Evolutionary conservation across 2,329 filamentous ascomycete species (phyloP), one percentile per base, ranked within the genome.

Genomic region (Cladophialophora exuberans): DNA sequence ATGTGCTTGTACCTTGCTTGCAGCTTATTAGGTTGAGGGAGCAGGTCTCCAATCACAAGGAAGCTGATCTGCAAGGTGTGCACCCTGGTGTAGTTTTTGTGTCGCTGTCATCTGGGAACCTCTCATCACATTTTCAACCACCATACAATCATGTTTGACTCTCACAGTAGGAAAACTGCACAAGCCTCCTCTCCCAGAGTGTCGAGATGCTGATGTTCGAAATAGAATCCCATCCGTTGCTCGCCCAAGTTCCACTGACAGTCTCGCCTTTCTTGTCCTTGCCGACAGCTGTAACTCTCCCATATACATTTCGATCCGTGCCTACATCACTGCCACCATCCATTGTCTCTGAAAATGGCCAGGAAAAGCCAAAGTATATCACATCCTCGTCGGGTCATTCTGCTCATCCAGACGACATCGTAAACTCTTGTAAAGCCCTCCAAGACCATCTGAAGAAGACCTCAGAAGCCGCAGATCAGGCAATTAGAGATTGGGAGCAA

Each of bases 181-280:
- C 22, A 22, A 28, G 11, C 9, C 17, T n/a, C 20, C 22, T 15
- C 10, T 13, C n/a, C n/a, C n/a, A 6, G 23, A 13, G 22, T 11
- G 7, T 50, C 25, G 9, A 38, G 42, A 41, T 20, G n/a, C 56
- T 59, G 44, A 59, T 43, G 22, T 6, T 46, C 17, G 44, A 31
- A n/a, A 31, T 60, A 90, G 88, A 83, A 62, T 85, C 90, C 13
- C 91, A 97, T 74, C 89, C 88, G 13, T 84, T 97, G 62, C 85
- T 99, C 42, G 89, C 92, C 63, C 94, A 99, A 75, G 85, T 97
- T 35, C 91, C 94, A 25, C 78, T 99, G 52, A 95, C 91, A 45
- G 91, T 97, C 39, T 97, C 93, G 2, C 94, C 94, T 22, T 97
- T 97, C 76, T 84, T 97, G 66, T 88, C 87, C 57, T 86, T 99